Evolutionary conservation across 495 filamentous ascomycete species (phyloP).

Genomic region (Letharia lupina): DNA sequence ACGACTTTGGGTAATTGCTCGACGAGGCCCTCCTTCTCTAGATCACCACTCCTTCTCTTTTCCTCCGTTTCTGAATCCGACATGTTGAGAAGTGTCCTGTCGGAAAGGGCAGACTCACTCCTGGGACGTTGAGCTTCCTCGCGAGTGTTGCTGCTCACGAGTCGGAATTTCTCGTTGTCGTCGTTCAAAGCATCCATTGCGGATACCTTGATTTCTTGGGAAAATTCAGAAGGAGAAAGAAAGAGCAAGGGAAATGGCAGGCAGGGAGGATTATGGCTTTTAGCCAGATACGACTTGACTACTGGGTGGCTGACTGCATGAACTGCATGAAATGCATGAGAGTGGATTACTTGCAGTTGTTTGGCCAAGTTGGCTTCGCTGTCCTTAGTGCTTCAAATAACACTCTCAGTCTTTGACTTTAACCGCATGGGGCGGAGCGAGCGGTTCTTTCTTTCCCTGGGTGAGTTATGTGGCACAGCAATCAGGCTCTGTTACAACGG

Average conservation of each 20-base stretch:
- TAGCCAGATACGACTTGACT: not conserved
- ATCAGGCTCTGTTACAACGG: too few relatives aligned
- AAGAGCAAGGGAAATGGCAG: not conserved
- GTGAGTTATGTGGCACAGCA: too few relatives aligned
- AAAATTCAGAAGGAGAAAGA: not conserved
- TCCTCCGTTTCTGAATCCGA: slow-evolving; percentile 23
- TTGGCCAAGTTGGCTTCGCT: not conserved
- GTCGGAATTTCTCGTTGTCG: slow-evolving; percentile 11
- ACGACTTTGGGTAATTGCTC: slow-evolving; percentile 16
- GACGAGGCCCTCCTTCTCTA: slow-evolving; percentile 20
- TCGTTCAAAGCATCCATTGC: slow-evolving; percentile 16
- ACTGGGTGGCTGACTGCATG: not conserved
- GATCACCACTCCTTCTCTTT: slow-evolving; percentile 13
- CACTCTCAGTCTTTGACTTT: not conserved
- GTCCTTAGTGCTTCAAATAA: not conserved
- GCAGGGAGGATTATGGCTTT: not conserved
- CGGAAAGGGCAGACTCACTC: slow-evolving; percentile 18
- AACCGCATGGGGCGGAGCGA: not conserved
- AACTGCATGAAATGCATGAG: not conserved
- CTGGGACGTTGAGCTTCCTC: slow-evolving; percentile 8
- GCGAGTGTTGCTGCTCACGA: slow-evolving; percentile 5
- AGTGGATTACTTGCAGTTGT: not conserved
- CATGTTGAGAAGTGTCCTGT: slow-evolving; percentile 23
- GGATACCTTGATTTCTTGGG: not conserved
- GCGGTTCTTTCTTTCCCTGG: not conserved